Percentiles rank a stretch among this genome's conserved stretches.
phyloP scores from a whole-genome alignment of 192 early-diverging fungal genomes.

The Coemansia biformis region DNA sequence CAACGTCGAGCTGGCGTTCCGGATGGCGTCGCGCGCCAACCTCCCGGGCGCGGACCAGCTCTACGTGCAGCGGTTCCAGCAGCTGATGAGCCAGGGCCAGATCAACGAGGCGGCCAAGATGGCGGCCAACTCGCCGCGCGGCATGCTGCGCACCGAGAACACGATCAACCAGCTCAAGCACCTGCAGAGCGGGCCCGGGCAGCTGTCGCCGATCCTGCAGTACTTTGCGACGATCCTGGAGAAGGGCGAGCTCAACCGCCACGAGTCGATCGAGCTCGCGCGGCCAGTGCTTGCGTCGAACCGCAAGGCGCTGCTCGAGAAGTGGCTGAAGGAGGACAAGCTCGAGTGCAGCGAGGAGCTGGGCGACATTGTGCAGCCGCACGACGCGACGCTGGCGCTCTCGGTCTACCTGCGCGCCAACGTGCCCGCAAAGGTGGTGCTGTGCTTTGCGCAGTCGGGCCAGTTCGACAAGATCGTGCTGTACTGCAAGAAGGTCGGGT shows the following conservation, averaged over 20 bases:
- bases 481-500: slow-evolving; percentile 92
- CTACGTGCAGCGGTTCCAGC: slow-evolving; percentile 86
- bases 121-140: slow-evolving; percentile 91
- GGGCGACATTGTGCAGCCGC: slow-evolving; percentile 91
- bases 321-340: slow-evolving; percentile 99
- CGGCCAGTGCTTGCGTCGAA: slow-evolving; percentile 84
- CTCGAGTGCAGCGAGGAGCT: slow-evolving; percentile 97
- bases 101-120: slow-evolving; percentile 90
- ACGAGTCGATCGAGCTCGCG: slow-evolving; percentile 91
- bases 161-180: slow-evolving; percentile 95
- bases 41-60: slow-evolving; percentile 91
- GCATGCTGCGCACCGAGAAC: slow-evolving; percentile 87
- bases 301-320: slow-evolving; percentile 90
- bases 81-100: slow-evolving; percentile 68
- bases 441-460: slow-evolving; percentile 93
- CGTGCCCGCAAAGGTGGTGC: slow-evolving; percentile 87
- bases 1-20: slow-evolving; percentile 86
- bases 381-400: slow-evolving; percentile 85
- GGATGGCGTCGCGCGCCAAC: slow-evolving; percentile 81
- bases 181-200: slow-evolving; percentile 66
- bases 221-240: slow-evolving; percentile 97
- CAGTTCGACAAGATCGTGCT: slow-evolving; percentile 95
- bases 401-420: slow-evolving; percentile 94
- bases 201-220: slow-evolving; percentile 88
- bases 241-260: slow-evolving; percentile 89